A percentile compares a stretch with the other conserved stretches of the same genome.
phyloP scores from a whole-genome alignment of 1,284 basidiomycete species.

The Fomitopsis schrenkii region DNA sequence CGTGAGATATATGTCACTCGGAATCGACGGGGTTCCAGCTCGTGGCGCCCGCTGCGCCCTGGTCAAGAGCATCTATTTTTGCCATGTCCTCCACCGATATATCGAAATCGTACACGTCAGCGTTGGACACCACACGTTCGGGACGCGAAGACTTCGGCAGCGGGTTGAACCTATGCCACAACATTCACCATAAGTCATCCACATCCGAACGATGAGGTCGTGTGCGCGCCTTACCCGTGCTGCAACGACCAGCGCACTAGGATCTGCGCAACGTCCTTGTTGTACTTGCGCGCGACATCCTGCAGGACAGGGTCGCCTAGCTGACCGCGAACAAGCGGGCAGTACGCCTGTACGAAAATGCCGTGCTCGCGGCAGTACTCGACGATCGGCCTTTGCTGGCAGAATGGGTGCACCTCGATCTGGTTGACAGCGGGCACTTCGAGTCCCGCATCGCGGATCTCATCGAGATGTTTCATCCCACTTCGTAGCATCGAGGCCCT shows the following conservation, averaged over 20 bases:
- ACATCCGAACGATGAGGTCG: background rate
- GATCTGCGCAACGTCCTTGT: constrained; percentile 53
- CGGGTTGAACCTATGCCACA: constrained; percentile 36
- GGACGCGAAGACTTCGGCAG: constrained; percentile 52
- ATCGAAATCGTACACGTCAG: constrained; percentile 51
- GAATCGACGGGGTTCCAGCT: constrained; percentile 48
- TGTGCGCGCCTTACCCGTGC: constrained; percentile 27
- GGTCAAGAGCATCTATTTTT: constrained; percentile 42
- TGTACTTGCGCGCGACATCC: constrained; percentile 37
- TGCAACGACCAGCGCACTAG: constrained; percentile 71
- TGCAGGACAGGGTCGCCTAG: constrained; percentile 38
- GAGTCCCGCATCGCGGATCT: constrained; percentile 58
- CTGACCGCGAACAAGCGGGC: constrained; percentile 45
- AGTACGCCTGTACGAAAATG: constrained; percentile 72
- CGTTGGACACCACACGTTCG: constrained; percentile 43
- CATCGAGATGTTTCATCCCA: constrained; percentile 71
- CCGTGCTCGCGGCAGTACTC: constrained; percentile 65
- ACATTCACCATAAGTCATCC: background rate
- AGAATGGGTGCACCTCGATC: constrained; percentile 83
- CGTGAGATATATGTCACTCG: background rate
- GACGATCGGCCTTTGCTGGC: constrained; percentile 78
- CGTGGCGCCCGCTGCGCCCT: constrained; percentile 40
- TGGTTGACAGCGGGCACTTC: constrained; percentile 78
- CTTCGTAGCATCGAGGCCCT: constrained; percentile 48
- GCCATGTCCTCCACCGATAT: constrained; percentile 46